Conservation (phyloP, 2,329 filamentous ascomycete genomes). For the Fusarium sp. region DNA sequence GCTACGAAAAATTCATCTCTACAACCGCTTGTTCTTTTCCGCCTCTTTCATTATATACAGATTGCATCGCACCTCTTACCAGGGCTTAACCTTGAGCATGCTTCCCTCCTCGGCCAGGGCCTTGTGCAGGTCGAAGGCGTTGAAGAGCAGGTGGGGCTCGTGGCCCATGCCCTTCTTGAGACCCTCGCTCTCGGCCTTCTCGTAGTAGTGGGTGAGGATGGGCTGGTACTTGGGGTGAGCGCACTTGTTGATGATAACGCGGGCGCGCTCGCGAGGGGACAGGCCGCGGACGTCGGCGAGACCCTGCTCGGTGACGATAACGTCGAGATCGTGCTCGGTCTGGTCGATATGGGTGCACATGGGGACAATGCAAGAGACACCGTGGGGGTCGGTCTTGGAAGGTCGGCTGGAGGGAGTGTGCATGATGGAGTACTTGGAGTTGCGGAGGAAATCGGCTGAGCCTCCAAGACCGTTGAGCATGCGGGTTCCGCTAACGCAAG, state of each 20-base stretch:
- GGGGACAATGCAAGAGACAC: constrained; percentile 89
- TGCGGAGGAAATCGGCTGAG: constrained; percentile 84
- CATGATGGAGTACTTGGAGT: constrained; percentile 90
- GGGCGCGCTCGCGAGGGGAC: constrained; percentile 81
- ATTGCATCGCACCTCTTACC: constrained; percentile 55
- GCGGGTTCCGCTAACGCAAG: constrained; percentile 87
- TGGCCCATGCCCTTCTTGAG: constrained; percentile 89
- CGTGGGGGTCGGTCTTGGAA: constrained; percentile 83
- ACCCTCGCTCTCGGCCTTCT: constrained; percentile 88
- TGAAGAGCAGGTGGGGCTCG: constrained; percentile 88
- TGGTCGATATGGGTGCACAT: constrained; percentile 95
- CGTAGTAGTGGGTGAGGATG: constrained; percentile 85
- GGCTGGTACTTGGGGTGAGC: constrained; percentile 87
- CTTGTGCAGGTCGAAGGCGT: constrained; percentile 90
- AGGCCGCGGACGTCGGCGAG: constrained; percentile 88
- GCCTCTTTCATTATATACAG: constrained; percentile 6
- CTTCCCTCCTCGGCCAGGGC: constrained; percentile 85
- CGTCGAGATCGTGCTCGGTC: constrained; percentile 91
- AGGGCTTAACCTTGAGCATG: constrained; percentile 82
- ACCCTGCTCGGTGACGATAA: constrained; percentile 82
- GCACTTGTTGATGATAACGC: constrained; percentile 89
- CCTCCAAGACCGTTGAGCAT: constrained; percentile 91
- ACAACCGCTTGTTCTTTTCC: constrained; percentile 14
- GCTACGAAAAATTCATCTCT: constrained; percentile 34
- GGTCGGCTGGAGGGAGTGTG: constrained; percentile 88